Evolutionary conservation across 2,329 filamentous ascomycete genomes (phyloP), one percentile per base, ranked within the genome.

Genomic region (Monascus ruber): DNA sequence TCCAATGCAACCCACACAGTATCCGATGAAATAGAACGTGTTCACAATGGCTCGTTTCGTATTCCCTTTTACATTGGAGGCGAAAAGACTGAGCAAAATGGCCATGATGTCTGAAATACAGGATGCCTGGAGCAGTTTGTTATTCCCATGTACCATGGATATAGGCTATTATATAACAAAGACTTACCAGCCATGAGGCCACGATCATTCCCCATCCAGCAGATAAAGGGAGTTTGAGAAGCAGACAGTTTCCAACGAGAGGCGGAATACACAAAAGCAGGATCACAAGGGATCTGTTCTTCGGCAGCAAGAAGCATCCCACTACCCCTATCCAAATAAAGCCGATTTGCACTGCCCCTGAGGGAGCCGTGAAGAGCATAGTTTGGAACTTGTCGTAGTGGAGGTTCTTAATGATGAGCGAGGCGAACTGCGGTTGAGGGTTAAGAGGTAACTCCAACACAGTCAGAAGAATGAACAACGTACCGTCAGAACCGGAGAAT

Each of bases 11-110:
- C 66, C 68, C 4, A 59, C 63, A 33, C 64, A 69, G 47, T 72
- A 73, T 0, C 66, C 68, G 25, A 72, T 66, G 51, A 72, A 73
- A 50, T 71, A 72, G 49, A 71, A 59, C 4, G 64, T 60, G 37
- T 65, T 70, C 26, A 69, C 63, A 3, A 67, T 55, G 6, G 68
- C 56, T 3, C 65, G 63, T 47, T 73, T 73, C 1, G 70, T 73
- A 48, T 73, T 73, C 0, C 71, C 69, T 37, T 70, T 69, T 25
- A 72, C 61, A 39, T 73, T 73, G 3, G 68, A 72, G 0, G 69
- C 68, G 1, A 56, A 60, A 1, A 72, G 58, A 1, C 58, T 64
- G 6, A 71, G 56, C 1, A 69, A 56, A 24, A 69, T 62, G 3
- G 60, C 63, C 62, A 62, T 64, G 27, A 58, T 50, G 26, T 62